Evolutionary conservation across 768 basidiomycete genomes (phyloP).

Genomic region (Sistotremastrum niveocremeum): DNA sequence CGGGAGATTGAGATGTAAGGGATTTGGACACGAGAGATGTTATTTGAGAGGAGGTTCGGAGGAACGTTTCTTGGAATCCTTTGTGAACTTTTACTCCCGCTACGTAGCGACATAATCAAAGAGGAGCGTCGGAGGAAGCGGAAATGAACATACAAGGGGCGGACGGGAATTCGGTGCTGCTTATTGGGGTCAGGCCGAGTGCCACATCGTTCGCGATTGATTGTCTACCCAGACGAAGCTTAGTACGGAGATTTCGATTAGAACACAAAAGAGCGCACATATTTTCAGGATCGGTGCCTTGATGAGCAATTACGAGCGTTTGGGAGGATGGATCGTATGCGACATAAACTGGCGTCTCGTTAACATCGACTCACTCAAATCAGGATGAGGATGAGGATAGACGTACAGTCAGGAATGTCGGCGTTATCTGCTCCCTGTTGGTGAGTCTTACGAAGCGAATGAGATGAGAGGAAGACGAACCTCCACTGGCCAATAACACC

Average conservation of each 20-base stretch:
- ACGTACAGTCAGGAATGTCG: slow-evolving; percentile 14
- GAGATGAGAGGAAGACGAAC: neutral
- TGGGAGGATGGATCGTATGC: slow-evolving; percentile 21
- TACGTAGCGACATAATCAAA: neutral
- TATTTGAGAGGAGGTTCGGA: slow-evolving; percentile 21
- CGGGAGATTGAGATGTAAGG: slow-evolving; percentile 10
- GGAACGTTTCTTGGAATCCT: slow-evolving; percentile 28
- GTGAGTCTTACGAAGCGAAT: neutral
- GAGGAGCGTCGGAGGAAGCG: neutral
- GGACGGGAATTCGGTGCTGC: slow-evolving; percentile 3
- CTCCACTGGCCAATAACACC: slow-evolving; percentile 21
- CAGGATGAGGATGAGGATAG: neutral
- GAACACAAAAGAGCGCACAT: slow-evolving; percentile 8
- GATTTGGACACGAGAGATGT: slow-evolving; percentile 19
- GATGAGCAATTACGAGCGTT: slow-evolving; percentile 27
- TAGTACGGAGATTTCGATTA: too few relatives aligned
- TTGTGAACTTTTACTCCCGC: slow-evolving; percentile 23
- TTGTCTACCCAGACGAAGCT: neutral
- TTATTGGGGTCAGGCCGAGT: slow-evolving; percentile 10
- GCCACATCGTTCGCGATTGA: slow-evolving; percentile 23
- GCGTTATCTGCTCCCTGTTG: slow-evolving; percentile 11
- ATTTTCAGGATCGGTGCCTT: slow-evolving; percentile 24
- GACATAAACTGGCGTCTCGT: slow-evolving; percentile 15
- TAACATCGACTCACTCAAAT: neutral
- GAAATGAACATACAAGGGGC: neutral